Percentiles rank a stretch among this genome's conserved stretches.
phyloP scores from a whole-genome alignment of 805 yeast genomes.

The Lachancea quebecensis region DNA sequence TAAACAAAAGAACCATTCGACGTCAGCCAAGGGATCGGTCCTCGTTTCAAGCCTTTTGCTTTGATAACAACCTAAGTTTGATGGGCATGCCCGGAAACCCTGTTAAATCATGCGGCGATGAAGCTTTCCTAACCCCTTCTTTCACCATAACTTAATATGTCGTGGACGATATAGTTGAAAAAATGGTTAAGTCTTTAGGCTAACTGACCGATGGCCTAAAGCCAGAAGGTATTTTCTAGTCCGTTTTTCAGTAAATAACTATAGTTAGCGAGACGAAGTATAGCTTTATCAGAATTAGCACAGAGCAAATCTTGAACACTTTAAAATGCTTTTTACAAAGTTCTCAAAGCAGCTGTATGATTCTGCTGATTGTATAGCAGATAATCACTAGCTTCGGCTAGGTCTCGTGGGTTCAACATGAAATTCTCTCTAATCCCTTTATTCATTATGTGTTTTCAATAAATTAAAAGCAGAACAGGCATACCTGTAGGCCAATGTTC shows the following conservation, averaged over 20 bases:
- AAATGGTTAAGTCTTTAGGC: slow-evolving; percentile 35
- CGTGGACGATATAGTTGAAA: slow-evolving; percentile 36
- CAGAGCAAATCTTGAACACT: no score
- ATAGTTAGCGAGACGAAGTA: no score
- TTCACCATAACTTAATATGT: slow-evolving; percentile 38
- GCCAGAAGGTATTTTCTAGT: slow-evolving; percentile 13
- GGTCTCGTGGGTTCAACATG: no score
- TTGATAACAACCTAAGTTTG: slow-evolving; percentile 40
- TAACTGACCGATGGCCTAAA: slow-evolving; percentile 23
- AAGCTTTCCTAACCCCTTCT: slow-evolving; percentile 43
- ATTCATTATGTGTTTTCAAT: no score
- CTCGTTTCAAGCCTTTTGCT: slow-evolving; percentile 30
- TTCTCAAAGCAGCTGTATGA: no score
- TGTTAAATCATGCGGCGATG: slow-evolving; percentile 38
- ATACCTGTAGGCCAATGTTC: no score
- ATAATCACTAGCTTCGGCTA: no score
- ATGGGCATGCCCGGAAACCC: slow-evolving; percentile 43
- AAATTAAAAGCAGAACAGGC: no score
- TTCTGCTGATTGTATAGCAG: no score
- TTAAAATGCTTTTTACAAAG: no score
- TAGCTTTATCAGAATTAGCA: no score
- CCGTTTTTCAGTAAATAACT: not conserved
- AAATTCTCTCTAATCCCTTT: no score
- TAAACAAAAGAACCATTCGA: slow-evolving; percentile 44
- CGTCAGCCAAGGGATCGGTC: slow-evolving; percentile 33